Percentiles rank a stretch among this genome's conserved stretches.
Evolutionary conservation across 78 protist species (phyloP).

Genomic region (Pigoraptor vietnamica): DNA sequence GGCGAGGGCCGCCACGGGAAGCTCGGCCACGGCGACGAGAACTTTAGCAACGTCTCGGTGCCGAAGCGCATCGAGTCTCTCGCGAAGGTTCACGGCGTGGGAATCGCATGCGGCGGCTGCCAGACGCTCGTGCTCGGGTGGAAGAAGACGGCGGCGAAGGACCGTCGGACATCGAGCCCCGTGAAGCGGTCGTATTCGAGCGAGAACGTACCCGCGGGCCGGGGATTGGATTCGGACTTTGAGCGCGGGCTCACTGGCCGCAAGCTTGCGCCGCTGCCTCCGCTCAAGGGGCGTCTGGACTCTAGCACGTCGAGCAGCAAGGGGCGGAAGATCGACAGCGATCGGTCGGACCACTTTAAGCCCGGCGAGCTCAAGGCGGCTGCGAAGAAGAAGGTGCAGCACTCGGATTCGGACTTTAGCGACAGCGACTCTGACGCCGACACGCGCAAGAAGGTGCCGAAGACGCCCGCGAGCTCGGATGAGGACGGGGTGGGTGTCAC

Average conservation of each 20-base stretch:
- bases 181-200: neutral
- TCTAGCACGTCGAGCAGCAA: neutral
- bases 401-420: neutral
- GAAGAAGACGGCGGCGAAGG: neutral
- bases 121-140: neutral
- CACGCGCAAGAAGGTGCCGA: neutral
- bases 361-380: neutral
- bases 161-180: neutral
- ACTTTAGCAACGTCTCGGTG: neutral
- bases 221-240: neutral
- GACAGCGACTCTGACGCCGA: neutral
- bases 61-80: neutral
- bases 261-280: neutral
- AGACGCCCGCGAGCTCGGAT: neutral
- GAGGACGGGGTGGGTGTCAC: neutral
- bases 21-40: slow-evolving; percentile 19
- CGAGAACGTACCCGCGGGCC: neutral
- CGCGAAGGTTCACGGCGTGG: neutral
- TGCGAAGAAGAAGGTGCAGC: neutral
- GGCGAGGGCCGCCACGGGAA: slow-evolving; percentile 28
- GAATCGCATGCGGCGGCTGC: slow-evolving; percentile 10
- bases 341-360: neutral
- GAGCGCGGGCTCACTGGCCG: neutral
- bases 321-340: neutral
- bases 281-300: neutral